Percentiles rank a stretch among this genome's conserved stretches.
These are phyloP conservation scores for Taiozyma sp. DNA, from an alignment of 1,139 yeast genomes.

Conservation along the genomic window DNA sequence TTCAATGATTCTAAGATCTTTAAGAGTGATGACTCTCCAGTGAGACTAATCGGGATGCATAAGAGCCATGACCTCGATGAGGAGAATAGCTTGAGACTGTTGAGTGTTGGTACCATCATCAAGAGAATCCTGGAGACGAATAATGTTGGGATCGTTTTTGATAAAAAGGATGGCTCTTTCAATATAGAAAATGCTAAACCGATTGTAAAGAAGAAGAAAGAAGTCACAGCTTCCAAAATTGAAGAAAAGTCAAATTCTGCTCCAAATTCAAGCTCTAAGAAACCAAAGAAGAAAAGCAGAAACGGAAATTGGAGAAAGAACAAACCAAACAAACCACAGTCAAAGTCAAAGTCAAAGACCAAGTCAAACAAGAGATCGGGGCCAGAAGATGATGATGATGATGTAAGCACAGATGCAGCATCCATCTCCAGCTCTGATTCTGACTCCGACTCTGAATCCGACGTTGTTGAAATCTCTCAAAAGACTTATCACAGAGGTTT, in stretches of 20 bases:
- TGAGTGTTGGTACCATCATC: conserved; percentile 33
- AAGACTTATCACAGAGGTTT: not conserved
- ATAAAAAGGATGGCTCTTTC: conserved; percentile 16
- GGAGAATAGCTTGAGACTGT: conserved; percentile 32
- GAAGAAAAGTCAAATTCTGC: not conserved
- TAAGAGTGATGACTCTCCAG: conserved; percentile 24
- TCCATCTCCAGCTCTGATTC: not conserved
- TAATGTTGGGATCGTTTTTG: conserved; percentile 29
- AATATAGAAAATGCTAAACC: conserved; percentile 12
- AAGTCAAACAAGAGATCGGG: not conserved
- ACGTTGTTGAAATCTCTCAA: conserved; percentile 5
- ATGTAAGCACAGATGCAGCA: not conserved
- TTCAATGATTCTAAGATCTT: conserved; percentile 46
- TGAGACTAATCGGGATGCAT: conserved; percentile 26
- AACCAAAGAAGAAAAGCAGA: not conserved
- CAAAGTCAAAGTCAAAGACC: not conserved
- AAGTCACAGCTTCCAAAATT: not conserved
- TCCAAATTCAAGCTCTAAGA: not conserved
- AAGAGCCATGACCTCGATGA: conserved; percentile 22
- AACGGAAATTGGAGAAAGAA: not conserved
- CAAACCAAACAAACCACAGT: not conserved
- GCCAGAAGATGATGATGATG: not conserved
- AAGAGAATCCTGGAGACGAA: conserved; percentile 27
- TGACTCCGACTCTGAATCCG: conserved; percentile 1
- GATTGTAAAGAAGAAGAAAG: conserved; percentile 2